Evolutionary conservation across 75 land plant genomes (phyloP).

Genomic region (Selaginella tamariscina): DNA sequence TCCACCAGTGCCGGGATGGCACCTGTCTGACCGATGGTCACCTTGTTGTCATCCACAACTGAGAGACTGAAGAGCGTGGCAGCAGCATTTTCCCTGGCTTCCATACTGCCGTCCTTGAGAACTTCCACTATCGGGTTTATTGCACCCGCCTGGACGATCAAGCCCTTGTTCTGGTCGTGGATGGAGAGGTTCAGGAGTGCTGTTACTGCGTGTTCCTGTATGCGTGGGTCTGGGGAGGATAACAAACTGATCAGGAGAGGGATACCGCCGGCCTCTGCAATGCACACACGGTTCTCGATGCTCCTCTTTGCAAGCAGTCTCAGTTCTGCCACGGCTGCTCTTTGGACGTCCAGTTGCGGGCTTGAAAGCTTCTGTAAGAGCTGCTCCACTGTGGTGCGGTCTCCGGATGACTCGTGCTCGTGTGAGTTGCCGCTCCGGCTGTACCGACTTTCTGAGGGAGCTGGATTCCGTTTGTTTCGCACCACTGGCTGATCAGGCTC

Average conservation of each 20-base stretch:
- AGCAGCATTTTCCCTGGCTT: conserved; percentile 67
- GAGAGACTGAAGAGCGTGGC: conserved; percentile 74
- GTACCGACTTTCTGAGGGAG: conserved; percentile 30
- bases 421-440: conserved; percentile 13
- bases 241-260: conserved; percentile 59
- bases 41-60: conserved; percentile 64
- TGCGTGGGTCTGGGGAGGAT: conserved; percentile 34
- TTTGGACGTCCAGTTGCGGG: conserved; percentile 42
- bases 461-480: conserved; percentile 60
- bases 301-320: conserved; percentile 71
- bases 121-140: conserved; percentile 54
- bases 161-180: conserved; percentile 60
- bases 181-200: conserved; percentile 62
- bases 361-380: conserved; percentile 31
- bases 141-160: conserved; percentile 43
- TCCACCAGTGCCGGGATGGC: conserved; percentile 54
- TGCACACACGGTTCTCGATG: conserved; percentile 62
- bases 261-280: conserved; percentile 84
- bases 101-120: conserved; percentile 37
- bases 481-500: conserved; percentile 73
- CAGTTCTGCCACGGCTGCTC: conserved; percentile 72
- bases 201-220: conserved; percentile 63
- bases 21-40: conserved; percentile 46
- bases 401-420: background rate
- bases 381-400: background rate